Evolutionary conservation across 2,329 filamentous ascomycete species (phyloP).

Genomic region (Colletotrichum paranaense): DNA sequence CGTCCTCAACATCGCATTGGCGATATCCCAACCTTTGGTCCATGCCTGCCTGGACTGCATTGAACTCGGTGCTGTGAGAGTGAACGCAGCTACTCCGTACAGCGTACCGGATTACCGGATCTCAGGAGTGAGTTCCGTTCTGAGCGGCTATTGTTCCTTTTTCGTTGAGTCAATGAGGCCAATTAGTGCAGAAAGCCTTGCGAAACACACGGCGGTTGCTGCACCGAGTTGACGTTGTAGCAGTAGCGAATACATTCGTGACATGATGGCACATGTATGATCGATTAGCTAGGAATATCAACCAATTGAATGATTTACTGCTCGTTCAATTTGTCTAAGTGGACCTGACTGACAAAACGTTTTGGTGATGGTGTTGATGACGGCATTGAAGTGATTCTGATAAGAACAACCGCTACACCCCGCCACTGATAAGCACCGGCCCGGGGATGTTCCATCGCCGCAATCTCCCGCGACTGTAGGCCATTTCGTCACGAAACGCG

Average conservation of each 20-base stretch:
- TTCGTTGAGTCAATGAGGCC: neutral
- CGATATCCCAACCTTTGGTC: neutral
- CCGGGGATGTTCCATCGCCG: conserved; percentile 32
- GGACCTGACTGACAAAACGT: neutral
- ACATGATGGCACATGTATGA: neutral
- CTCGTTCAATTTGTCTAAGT: neutral
- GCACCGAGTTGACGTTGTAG: too few relatives aligned
- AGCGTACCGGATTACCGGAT: too few relatives aligned
- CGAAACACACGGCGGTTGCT: neutral
- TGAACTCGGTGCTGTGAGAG: neutral
- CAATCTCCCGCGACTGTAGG: conserved; percentile 24
- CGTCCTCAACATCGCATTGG: neutral
- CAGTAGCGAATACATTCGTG: neutral
- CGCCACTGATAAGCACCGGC: conserved; percentile 28
- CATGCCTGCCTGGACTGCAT: neutral
- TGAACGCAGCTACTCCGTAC: neutral
- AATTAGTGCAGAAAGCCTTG: neutral
- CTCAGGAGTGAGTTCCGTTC: neutral
- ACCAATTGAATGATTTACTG: neutral
- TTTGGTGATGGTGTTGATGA: conserved; percentile 1
- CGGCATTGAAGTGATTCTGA: neutral
- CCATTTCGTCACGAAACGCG: conserved; percentile 32
- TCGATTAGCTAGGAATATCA: neutral
- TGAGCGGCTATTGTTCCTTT: neutral
- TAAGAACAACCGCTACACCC: neutral